Percentiles rank a stretch among this genome's conserved stretches.
Evolutionary conservation across 192 early-diverging fungal species (phyloP).

Genomic region (Chytriomyces confervae): DNA sequence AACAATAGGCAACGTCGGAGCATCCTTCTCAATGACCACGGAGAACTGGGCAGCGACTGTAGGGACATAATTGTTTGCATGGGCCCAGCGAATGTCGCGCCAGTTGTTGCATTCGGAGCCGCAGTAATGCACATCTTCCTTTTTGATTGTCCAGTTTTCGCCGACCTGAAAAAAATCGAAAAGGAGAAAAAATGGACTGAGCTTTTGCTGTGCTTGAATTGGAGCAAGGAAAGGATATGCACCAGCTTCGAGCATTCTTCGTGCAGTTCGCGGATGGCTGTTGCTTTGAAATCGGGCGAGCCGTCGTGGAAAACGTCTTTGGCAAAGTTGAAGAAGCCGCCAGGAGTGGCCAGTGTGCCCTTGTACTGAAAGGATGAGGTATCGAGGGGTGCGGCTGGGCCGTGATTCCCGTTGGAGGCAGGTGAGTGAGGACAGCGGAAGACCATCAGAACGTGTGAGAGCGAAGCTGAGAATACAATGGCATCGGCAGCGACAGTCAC

Average conservation of each 20-base stretch:
- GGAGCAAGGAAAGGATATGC: neutral
- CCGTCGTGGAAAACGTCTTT: constrained; percentile 1
- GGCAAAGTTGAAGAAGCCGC: constrained; percentile 18
- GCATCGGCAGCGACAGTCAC: constrained; percentile 24
- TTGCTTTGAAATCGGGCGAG: constrained; percentile 7
- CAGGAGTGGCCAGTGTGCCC: constrained; percentile 28
- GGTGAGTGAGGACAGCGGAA: constrained; percentile 29
- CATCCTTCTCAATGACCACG: neutral
- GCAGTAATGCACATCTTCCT: neutral
- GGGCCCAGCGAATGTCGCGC: constrained; percentile 26
- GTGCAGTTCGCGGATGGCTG: constrained; percentile 17
- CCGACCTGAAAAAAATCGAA: neutral
- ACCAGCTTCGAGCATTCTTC: constrained; percentile 27
- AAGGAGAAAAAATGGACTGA: too few species aligned
- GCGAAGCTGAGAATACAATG: constrained; percentile 11
- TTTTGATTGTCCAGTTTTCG: neutral
- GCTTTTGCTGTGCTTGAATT: too few species aligned
- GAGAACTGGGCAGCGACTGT: constrained; percentile 19
- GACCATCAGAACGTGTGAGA: constrained; percentile 22
- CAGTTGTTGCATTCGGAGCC: constrained; percentile 29
- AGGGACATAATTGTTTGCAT: constrained; percentile 15
- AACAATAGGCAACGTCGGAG: neutral
- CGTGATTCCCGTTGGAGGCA: neutral
- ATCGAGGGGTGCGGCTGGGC: neutral
- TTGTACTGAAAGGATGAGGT: constrained; percentile 22